phyloP scores from a whole-genome alignment of 2,329 filamentous ascomycete species.

The Fusarium nelsonii region DNA sequence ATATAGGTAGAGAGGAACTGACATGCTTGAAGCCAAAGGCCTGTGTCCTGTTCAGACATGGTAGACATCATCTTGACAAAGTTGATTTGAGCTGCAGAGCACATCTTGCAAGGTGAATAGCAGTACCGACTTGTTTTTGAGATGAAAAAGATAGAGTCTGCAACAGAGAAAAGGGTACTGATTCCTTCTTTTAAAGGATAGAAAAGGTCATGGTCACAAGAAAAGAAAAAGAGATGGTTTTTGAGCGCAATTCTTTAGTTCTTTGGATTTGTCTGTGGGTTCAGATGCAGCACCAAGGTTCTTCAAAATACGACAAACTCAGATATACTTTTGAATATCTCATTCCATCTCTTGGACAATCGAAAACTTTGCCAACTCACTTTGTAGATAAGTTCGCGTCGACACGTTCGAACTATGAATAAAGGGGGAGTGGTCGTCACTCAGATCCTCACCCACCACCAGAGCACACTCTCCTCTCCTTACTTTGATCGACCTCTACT shows the following conservation, averaged over 20 bases:
- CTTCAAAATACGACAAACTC: too few relatives aligned
- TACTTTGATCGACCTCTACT: background rate
- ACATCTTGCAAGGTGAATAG: background rate
- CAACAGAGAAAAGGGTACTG: too few relatives aligned
- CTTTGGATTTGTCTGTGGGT: too few relatives aligned
- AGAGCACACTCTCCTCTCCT: background rate
- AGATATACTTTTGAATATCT: background rate
- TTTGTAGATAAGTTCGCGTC: background rate
- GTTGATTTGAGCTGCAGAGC: background rate
- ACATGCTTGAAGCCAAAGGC: background rate
- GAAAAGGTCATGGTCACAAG: too few relatives aligned
- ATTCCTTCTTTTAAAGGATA: background rate
- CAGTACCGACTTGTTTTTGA: background rate
- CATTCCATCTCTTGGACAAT: background rate
- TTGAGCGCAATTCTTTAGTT: too few relatives aligned
- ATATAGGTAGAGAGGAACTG: background rate
- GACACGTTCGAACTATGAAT: background rate
- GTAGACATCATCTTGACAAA: background rate
- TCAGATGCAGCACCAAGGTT: too few relatives aligned
- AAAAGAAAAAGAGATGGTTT: too few relatives aligned
- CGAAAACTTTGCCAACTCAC: background rate
- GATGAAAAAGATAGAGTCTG: background rate
- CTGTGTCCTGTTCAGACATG: background rate
- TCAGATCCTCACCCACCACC: background rate
- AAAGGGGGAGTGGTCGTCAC: background rate